phyloP scores from a whole-genome alignment of 306 rosid species.

The Trifolium subterraneum region DNA sequence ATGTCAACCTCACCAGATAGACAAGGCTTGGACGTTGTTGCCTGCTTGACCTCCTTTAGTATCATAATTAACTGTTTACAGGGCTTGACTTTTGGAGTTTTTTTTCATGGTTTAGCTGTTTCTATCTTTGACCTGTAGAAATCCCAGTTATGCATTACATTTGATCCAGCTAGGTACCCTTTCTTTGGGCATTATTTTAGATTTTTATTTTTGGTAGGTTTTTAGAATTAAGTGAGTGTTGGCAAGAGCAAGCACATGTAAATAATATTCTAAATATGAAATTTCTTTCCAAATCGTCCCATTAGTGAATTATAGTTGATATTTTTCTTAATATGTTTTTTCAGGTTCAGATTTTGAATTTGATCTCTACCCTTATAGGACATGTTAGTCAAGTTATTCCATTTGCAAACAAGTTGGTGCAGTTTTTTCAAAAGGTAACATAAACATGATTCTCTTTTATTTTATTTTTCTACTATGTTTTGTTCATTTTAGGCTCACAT shows the following conservation, averaged over 20 bases:
- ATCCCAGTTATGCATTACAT: slow-evolving; percentile 21
- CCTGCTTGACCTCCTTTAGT: background rate
- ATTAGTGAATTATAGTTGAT: slow-evolving; percentile 26
- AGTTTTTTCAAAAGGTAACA: slow-evolving; percentile 85
- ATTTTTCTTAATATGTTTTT: slow-evolving; percentile 45
- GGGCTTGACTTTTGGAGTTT: background rate
- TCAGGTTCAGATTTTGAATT: slow-evolving; percentile 94
- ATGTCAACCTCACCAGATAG: background rate
- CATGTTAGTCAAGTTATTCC: slow-evolving; percentile 81
- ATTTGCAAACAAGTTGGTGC: slow-evolving; percentile 77
- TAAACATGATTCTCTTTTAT: slow-evolving; percentile 22
- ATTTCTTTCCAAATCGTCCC: slow-evolving; percentile 24
- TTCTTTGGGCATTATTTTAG: slow-evolving; percentile 8
- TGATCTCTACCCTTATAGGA: slow-evolving; percentile 78
- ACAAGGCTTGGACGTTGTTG: background rate
- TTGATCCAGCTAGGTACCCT: slow-evolving; percentile 1
- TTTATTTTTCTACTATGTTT: slow-evolving; percentile 5
- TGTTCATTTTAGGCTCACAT: slow-evolving; percentile 5
- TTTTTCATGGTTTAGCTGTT: background rate
- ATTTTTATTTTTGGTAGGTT: background rate
- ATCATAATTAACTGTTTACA: background rate
- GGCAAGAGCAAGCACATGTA: slow-evolving; percentile 24
- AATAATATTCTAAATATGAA: slow-evolving; percentile 12
- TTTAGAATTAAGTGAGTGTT: slow-evolving; percentile 35
- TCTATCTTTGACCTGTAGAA: background rate